Base-by-base conservation (phyloP, 495 filamentous ascomycete genomes). In the Penicillium mononematosum region DNA sequence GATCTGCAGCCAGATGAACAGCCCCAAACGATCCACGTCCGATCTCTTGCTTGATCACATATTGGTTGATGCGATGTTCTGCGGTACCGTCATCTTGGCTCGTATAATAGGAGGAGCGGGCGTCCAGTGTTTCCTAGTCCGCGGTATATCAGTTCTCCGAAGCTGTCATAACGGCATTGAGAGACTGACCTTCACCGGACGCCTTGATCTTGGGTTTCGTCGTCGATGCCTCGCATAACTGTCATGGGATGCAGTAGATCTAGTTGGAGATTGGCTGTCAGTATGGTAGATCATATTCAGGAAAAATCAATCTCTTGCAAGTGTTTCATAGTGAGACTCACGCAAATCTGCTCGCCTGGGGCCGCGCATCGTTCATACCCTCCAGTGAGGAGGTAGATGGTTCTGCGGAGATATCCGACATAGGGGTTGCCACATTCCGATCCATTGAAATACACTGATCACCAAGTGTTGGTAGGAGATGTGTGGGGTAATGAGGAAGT, bases 11-110 rank as follows among this genome's bases (percentile, higher is more conserved):
- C 17, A 96, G 77, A 70, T 98, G 92, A 11, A 98, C 94, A 6
- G 94, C 89, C 9, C 95, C 94, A 70, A 94, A 98, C 0, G 94
- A 97, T 5, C 94, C 94, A 39, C 92, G 82, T 31, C 94, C 94
- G 49, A 98, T 98, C 77, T 98, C 94, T 59, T 97, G 89, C 73
- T 88, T 89, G 61, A 98, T 95, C 42, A 87, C 76, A 68, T 97
- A 98, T 70, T 98, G 96, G 67, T 96, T 96, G 79, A 97, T 92
- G 24, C 84, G 82, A 63, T 91, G 89, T 65, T 92, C 84, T 0
- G 83, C 81, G 25, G 78, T 78, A 3, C 90, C 91, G 61, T 96
- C 92, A 61, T 88, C 84, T 59, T 93, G 88, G 61, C 90, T 92
- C 56, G 87, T 92, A 39, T 81, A 86, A 69, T 97, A 98, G 65